phyloP scores from a whole-genome alignment of 1,284 basidiomycete species.

The Microbotryum intermedium region DNA sequence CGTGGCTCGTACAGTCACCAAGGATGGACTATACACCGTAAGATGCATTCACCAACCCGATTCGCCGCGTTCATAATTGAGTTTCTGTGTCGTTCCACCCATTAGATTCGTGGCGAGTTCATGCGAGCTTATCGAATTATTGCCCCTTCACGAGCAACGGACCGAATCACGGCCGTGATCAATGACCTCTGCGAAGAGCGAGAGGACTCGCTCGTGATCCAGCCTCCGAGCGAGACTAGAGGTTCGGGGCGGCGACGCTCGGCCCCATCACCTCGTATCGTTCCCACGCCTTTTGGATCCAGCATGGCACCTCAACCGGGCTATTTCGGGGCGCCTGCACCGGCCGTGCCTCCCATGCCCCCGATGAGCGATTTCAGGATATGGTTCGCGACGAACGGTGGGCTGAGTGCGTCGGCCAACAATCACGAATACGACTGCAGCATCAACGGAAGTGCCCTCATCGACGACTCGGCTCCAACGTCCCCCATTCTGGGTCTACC shows the following conservation, averaged over 20 bases:
- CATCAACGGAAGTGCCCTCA: neutral
- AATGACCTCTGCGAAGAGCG: constrained; percentile 36
- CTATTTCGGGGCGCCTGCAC: no score
- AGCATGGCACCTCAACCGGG: no score
- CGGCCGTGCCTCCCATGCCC: no score
- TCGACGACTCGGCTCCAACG: neutral
- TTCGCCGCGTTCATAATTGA: neutral
- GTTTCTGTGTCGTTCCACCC: constrained; percentile 2
- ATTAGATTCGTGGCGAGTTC: constrained; percentile 91
- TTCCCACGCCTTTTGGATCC: neutral
- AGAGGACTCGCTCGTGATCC: constrained; percentile 35
- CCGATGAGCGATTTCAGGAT: constrained; percentile 7
- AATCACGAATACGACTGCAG: neutral
- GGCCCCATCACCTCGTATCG: constrained; percentile 27
- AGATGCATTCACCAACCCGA: constrained; percentile 32
- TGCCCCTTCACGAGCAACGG: constrained; percentile 21
- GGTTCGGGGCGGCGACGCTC: constrained; percentile 17
- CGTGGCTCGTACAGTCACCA: constrained; percentile 90
- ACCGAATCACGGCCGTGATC: constrained; percentile 32
- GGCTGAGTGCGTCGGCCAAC: neutral
- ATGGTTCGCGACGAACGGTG: constrained; percentile 10
- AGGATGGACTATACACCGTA: constrained; percentile 89
- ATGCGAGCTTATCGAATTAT: constrained; percentile 76
- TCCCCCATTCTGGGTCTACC: neutral
- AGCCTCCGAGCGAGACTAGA: constrained; percentile 17